Base-by-base conservation (phyloP, 257 asterid species). In the Jaltomata sinuosa region DNA sequence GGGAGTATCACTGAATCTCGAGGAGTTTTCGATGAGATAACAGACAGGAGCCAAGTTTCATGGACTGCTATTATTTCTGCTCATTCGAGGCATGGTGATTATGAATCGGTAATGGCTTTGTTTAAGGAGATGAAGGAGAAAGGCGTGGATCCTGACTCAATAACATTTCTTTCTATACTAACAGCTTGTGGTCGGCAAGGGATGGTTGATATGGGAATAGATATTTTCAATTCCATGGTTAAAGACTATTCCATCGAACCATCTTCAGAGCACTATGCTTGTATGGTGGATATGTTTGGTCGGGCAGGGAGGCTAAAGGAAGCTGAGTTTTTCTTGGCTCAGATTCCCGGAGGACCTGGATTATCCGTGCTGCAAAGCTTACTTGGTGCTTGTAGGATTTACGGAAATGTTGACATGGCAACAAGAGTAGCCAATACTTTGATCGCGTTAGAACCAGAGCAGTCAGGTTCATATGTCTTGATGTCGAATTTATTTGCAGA, bases 31-130 rank as follows among this genome's bases (percentile, higher is more conserved):
- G 18, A 76, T 8, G 99, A 91, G 88, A 85, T 87, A 50, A 25
- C 84, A 2, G 90, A 90, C 83, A 92, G 84, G 83, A 91, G 80
- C 77, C 97, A 94, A 83, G 91, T 94, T 71, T 87, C 97, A 67
- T 94, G 99, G 99, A 96, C 99, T 29, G 90, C 98, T 11, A 92
- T 96, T 72, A 92, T 96, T 81, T 96, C 98, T 29, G 98, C 99
- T 69, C 85, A 92, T 84, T 89, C 98, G 5, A 92, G 97, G 85
- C 98, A 96, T 16, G 99, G 98, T 52, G 94, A 93, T 89, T 91
- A 87, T 50, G 94, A 89, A 64, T 90, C 94, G 0, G 98, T 93
- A 49, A 91, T 94, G 94, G 84, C 84, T 88, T 89, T 89, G 89
- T 94, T 92, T 69, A 81, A 90, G 21, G 90, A 89, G 83, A 96